phyloP scores from a whole-genome alignment of 2,329 filamentous ascomycete genomes.

The Alternaria arborescens region DNA sequence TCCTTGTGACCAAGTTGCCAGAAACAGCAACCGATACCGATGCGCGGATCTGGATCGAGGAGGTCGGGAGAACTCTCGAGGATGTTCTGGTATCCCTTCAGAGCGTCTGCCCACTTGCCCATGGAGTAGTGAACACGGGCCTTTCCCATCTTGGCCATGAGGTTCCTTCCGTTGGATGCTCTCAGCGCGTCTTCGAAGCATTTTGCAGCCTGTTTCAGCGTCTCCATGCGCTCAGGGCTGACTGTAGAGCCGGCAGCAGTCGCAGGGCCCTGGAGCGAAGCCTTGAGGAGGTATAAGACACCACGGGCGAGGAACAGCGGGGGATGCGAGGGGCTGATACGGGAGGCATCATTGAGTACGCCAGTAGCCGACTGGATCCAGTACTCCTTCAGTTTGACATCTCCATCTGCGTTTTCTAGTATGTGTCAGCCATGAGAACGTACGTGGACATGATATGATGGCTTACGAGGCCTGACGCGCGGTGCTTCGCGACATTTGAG shows the following conservation, averaged over 20 bases:
- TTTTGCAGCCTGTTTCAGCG: slow-evolving; percentile 84
- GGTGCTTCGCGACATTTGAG: slow-evolving; percentile 87
- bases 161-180: slow-evolving; percentile 83
- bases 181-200: slow-evolving; percentile 94
- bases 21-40: slow-evolving; percentile 95
- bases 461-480: slow-evolving; percentile 65
- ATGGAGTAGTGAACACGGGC: slow-evolving; percentile 87
- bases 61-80: slow-evolving; percentile 85
- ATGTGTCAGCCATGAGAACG: slow-evolving; percentile 1
- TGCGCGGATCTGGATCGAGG: slow-evolving; percentile 90
- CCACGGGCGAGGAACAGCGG: slow-evolving; percentile 91
- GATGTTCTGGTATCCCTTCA: slow-evolving; percentile 86
- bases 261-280: slow-evolving; percentile 80
- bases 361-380: slow-evolving; percentile 91
- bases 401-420: slow-evolving; percentile 61
- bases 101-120: slow-evolving; percentile 82
- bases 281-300: slow-evolving; percentile 85
- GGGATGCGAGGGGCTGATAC: slow-evolving; percentile 90
- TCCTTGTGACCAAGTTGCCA: slow-evolving; percentile 97
- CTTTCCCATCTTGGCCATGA: slow-evolving; percentile 91
- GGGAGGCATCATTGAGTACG: slow-evolving; percentile 92
- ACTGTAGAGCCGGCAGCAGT: slow-evolving; percentile 73
- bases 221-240: slow-evolving; percentile 75
- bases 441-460: neutral
- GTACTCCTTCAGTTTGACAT: slow-evolving; percentile 89